phyloP scores from a whole-genome alignment of 805 yeast species.

The Candida coleopterorum region DNA sequence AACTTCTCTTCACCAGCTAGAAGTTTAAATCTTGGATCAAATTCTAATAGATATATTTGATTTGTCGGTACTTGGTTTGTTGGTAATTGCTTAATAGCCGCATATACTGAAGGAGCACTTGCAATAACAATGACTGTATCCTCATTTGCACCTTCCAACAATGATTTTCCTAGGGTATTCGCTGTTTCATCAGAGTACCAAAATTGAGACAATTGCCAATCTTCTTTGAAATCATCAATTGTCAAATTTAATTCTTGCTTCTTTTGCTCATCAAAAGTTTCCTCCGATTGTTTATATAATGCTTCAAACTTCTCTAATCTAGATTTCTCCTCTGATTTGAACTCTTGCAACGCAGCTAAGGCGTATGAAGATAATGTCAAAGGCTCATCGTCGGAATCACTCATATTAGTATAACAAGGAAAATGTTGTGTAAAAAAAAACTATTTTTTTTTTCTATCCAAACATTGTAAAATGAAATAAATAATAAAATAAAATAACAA shows the following conservation, averaged over 20 bases:
- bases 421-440: no score
- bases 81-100: conserved; percentile 59
- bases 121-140: conserved; percentile 70
- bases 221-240: conserved; percentile 79
- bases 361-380: conserved; percentile 46
- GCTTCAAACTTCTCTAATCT: conserved; percentile 53
- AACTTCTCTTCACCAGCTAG: conserved; percentile 67
- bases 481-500: no score
- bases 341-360: conserved; percentile 57
- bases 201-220: conserved; percentile 92
- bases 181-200: conserved; percentile 84
- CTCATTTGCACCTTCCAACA: conserved; percentile 71
- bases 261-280: conserved; percentile 37
- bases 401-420: conserved; percentile 12
- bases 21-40: conserved; percentile 68
- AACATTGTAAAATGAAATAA: neutral
- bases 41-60: conserved; percentile 73
- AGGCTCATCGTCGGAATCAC: conserved; percentile 40
- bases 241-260: conserved; percentile 21
- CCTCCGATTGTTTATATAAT: conserved; percentile 55
- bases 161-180: conserved; percentile 57
- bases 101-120: conserved; percentile 90
- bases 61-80: conserved; percentile 53
- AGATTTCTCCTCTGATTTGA: conserved; percentile 57
- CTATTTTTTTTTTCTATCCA: no score